Evolutionary conservation across 1,284 basidiomycete species (phyloP).

Genomic region (Fomes fomentarius): DNA sequence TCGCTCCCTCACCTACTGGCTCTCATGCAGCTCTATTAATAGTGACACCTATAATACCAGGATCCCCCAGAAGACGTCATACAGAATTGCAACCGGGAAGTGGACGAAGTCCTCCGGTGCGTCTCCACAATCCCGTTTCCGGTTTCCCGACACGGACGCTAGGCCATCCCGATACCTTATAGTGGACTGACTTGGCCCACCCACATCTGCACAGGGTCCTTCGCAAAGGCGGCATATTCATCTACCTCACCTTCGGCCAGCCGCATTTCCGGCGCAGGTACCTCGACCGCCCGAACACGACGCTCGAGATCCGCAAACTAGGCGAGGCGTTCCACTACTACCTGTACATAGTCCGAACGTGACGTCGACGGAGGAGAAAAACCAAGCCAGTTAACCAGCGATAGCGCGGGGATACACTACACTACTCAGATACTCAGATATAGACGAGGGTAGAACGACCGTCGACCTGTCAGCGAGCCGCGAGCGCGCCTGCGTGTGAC

Average conservation of each 20-base stretch:
- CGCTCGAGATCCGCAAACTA: slow-evolving; percentile 63
- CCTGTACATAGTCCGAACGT: slow-evolving; percentile 57
- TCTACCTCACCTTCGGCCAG: slow-evolving; percentile 91
- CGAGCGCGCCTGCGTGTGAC: slow-evolving; percentile 53
- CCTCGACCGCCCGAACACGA: slow-evolving; percentile 56
- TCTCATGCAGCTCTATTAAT: not conserved
- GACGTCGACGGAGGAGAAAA: not conserved
- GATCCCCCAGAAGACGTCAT: slow-evolving; percentile 82
- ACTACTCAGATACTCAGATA: too few species aligned
- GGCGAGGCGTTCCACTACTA: slow-evolving; percentile 89
- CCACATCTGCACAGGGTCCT: slow-evolving; percentile 56
- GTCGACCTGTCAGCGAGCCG: slow-evolving; percentile 6
- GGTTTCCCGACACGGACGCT: not conserved
- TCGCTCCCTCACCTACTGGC: not conserved
- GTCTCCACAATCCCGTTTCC: not conserved
- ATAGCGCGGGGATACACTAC: too few species aligned
- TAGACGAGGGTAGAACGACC: too few species aligned
- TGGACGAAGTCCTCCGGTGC: slow-evolving; percentile 80
- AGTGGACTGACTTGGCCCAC: too few species aligned
- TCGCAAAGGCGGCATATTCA: slow-evolving; percentile 64
- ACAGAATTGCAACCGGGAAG: slow-evolving; percentile 78
- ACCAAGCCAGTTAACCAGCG: not conserved
- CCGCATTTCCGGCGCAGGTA: slow-evolving; percentile 87
- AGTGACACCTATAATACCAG: slow-evolving; percentile 40
- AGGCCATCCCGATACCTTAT: not conserved